Evolutionary conservation across 257 asterid genomes (phyloP), one percentile per base, ranked within the genome.

Genomic region (Henckelia pumila): DNA sequence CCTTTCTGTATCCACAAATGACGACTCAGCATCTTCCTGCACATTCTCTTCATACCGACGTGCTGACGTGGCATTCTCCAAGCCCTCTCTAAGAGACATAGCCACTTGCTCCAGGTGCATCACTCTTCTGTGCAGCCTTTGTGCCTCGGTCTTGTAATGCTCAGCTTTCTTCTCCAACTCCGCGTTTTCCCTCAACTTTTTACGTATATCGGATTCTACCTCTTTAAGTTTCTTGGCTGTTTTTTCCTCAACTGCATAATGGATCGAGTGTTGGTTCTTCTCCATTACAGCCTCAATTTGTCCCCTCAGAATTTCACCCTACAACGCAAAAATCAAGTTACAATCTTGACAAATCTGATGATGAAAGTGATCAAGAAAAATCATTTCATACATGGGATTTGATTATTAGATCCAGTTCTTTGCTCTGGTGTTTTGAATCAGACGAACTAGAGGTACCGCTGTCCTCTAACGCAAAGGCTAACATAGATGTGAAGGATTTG

Each of bases 1-100:
- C 30, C 70, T 20, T 29, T 61, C 69, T 0, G 74, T 78, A 23
- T 79, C 83, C 40, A 70, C 73, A 0, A 50, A 61, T 0, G 84
- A 79, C 10, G 86, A 83, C 76, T 79, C 81, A 0, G 62, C 83
- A 1, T 79, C 86, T 49, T 75, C 86, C 68, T 62, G 37, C 61
- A 0, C 75, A 2, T 3, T 19, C 65, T 30, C 65, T 1, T 24
- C 71, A 1, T 32, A 26, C 3, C 58, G 63, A 0, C 30, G 65
- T 0, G 60, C 73, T 2, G 49, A 66, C 1, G 1, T 13, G 21
- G 73, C 72, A 55, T 58, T 33, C 6, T 44, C 52, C 70, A 78
- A 1, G 0, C 49, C 17, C 1, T 50, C 40, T 30, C 16, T 19
- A 25, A 76, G 29, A 1, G 63, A 23, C 24, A 7, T 17, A 0